Evolutionary conservation across 2,329 filamentous ascomycete genomes (phyloP).

Genomic region (Fusarium sp.): DNA sequence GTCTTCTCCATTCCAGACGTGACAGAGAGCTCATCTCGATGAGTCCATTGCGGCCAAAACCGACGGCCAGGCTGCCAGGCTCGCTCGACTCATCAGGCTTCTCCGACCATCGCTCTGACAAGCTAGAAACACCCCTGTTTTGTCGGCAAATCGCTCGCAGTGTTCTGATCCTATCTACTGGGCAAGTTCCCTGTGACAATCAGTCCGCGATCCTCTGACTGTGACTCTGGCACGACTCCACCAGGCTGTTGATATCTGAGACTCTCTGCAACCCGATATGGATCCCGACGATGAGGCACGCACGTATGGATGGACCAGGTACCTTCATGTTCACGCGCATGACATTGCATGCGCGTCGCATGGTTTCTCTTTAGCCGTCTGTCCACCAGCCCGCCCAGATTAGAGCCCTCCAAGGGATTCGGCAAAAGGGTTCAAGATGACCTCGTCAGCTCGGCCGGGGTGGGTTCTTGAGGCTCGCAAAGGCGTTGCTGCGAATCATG

Average conservation of each 20-base stretch:
- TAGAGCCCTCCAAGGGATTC: background rate
- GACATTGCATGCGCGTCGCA: conserved; percentile 24
- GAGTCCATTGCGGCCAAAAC: conserved; percentile 19
- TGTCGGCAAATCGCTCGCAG: conserved; percentile 7
- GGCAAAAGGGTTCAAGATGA: conserved; percentile 5
- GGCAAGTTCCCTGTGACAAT: background rate
- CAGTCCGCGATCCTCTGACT: conserved; percentile 10
- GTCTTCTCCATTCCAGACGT: conserved; percentile 3
- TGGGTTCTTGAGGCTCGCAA: conserved; percentile 11
- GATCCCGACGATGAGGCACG: conserved; percentile 25
- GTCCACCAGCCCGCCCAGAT: conserved; percentile 5
- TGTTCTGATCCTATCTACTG: background rate
- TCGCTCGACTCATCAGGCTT: conserved; percentile 15
- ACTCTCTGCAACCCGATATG: conserved; percentile 35
- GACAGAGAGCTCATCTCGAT: conserved; percentile 13
- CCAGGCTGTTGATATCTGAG: conserved; percentile 33
- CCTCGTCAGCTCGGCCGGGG: conserved; percentile 23
- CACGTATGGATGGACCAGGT: conserved; percentile 24
- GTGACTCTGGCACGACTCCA: conserved; percentile 21
- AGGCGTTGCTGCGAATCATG: conserved; percentile 21
- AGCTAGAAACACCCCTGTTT: conserved; percentile 9
- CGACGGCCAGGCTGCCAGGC: conserved; percentile 3
- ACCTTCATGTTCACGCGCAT: conserved; percentile 33
- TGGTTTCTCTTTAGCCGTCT: conserved; percentile 29
- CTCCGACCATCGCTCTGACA: conserved; percentile 8